phyloP scores from a whole-genome alignment of 2,329 filamentous ascomycete species.

The Alternaria atra region DNA sequence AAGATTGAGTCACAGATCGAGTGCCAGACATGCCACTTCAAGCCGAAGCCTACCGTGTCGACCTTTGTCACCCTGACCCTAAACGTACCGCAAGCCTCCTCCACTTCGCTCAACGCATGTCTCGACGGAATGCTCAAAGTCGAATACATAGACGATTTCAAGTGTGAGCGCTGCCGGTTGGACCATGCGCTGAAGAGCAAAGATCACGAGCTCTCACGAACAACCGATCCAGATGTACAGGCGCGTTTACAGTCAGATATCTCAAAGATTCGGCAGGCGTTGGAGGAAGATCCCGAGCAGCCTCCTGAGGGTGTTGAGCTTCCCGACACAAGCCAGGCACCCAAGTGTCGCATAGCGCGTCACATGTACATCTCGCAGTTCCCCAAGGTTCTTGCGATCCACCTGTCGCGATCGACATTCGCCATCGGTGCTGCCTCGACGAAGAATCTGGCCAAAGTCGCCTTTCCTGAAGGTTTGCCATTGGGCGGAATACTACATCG shows the following conservation, averaged over 20 bases:
- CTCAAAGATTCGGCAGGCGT: conserved; percentile 70
- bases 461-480: conserved; percentile 86
- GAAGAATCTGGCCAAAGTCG: conserved; percentile 94
- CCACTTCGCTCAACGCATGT: conserved; percentile 83
- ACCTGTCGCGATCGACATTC: conserved; percentile 93
- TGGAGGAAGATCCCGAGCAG: conserved; percentile 83
- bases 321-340: conserved; percentile 77
- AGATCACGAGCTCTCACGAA: conserved; percentile 65
- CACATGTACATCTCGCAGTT: conserved; percentile 88
- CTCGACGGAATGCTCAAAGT: conserved; percentile 95
- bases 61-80: conserved; percentile 92
- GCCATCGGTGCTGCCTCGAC: conserved; percentile 78
- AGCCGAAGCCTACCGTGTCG: conserved; percentile 82
- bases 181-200: conserved; percentile 76
- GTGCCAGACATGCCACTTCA: conserved; percentile 88
- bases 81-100: conserved; percentile 81
- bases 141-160: conserved; percentile 96
- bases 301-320: conserved; percentile 76
- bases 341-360: conserved; percentile 83
- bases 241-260: conserved; percentile 67
- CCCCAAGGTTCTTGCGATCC: conserved; percentile 88
- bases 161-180: conserved; percentile 92
- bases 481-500: conserved; percentile 81
- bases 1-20: conserved; percentile 93
- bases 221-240: conserved; percentile 49